Conservation (phyloP, 2,329 filamentous ascomycete species). For the Aspergillus hiratsukae region DNA sequence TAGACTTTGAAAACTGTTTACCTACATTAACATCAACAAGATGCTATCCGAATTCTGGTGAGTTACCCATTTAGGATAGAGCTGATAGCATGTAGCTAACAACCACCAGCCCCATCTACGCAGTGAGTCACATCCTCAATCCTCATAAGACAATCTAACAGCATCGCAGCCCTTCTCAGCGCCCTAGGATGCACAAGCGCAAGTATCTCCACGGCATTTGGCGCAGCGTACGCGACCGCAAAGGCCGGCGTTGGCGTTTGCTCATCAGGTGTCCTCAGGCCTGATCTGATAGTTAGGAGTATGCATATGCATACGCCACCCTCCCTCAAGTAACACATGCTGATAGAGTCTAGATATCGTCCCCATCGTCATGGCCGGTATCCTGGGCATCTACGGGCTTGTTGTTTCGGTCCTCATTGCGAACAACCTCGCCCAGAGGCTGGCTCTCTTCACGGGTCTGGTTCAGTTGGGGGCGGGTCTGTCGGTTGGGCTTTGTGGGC, state of each 20-base stretch:
- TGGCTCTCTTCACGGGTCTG: constrained; percentile 74
- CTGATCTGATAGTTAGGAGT: constrained; percentile 99
- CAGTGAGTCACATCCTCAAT: no score
- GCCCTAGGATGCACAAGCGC: constrained; percentile 93
- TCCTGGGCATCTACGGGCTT: constrained; percentile 97
- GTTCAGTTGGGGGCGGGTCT: constrained; percentile 82
- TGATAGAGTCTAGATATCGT: constrained; percentile 70
- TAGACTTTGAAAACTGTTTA: no score
- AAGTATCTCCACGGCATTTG: constrained; percentile 94
- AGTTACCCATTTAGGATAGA: no score
- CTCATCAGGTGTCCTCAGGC: constrained; percentile 95
- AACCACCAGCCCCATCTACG: no score
- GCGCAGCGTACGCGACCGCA: constrained; percentile 96
- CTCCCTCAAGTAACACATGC: no score
- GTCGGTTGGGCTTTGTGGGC: constrained; percentile 73
- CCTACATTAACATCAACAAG: no score
- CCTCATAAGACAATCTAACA: no score
- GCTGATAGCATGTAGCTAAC: no score
- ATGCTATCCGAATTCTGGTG: no score
- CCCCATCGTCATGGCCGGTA: constrained; percentile 99
- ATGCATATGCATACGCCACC: constrained; percentile 25
- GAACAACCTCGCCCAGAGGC: constrained; percentile 67
- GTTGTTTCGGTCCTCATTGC: constrained; percentile 88
- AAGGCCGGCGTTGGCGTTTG: constrained; percentile 99
- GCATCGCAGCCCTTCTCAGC: constrained; percentile 71